Conservation (phyloP, 257 asterid genomes). For the Solanum dulcamara region DNA sequence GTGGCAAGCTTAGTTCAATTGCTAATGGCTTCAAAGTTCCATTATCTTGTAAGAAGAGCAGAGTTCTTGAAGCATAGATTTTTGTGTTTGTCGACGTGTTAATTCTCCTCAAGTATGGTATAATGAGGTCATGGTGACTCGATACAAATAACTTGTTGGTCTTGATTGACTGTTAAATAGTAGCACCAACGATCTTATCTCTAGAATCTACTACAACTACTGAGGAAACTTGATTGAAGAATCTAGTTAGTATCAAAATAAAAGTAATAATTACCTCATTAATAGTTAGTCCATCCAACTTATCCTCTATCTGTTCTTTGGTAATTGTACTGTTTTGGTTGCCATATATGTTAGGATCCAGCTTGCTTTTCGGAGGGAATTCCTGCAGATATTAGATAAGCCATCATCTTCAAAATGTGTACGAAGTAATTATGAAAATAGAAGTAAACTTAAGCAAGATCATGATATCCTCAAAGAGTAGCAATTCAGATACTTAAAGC, state of each 20-base stretch:
- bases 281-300: slow-evolving; percentile 42
- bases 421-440: neutral
- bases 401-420: neutral
- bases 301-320: slow-evolving; percentile 28
- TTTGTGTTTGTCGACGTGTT: slow-evolving; percentile 30
- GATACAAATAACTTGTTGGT: slow-evolving; percentile 28
- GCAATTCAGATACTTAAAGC: neutral
- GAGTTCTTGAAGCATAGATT: slow-evolving; percentile 62
- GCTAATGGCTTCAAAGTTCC: neutral
- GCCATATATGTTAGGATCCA: slow-evolving; percentile 44
- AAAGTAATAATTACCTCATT: slow-evolving; percentile 22
- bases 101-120: slow-evolving; percentile 56
- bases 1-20: neutral
- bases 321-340: slow-evolving; percentile 45
- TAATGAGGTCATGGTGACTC: slow-evolving; percentile 15
- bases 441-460: neutral
- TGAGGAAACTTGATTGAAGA: neutral
- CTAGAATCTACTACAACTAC: neutral
- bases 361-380: slow-evolving; percentile 3
- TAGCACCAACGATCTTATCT: neutral
- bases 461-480: neutral
- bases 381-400: slow-evolving; percentile 22
- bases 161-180: slow-evolving; percentile 32
- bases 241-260: neutral
- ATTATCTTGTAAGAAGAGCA: slow-evolving; percentile 31